Conservation (phyloP, 495 filamentous ascomycete genomes). For the Podospora pseudopauciseta region DNA sequence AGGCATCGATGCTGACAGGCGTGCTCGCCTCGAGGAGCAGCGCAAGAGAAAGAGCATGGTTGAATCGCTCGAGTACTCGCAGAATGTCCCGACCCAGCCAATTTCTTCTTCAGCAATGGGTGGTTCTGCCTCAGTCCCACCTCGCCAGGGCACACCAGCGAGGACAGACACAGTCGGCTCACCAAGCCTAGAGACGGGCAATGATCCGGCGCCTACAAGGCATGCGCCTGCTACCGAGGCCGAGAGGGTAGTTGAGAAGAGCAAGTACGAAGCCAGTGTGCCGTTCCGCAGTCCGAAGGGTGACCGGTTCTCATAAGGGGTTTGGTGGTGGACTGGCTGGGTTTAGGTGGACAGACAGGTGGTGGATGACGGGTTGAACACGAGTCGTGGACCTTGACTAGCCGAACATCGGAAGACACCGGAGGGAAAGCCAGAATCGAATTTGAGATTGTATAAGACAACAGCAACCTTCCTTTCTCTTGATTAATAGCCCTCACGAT, state of each 20-base stretch:
- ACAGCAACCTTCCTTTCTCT: neutral
- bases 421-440: neutral
- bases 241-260: slow-evolving; percentile 69
- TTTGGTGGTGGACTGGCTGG: neutral
- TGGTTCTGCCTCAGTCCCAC: slow-evolving; percentile 26
- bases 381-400: neutral
- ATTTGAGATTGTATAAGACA: slow-evolving; percentile 1
- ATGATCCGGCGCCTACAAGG: slow-evolving; percentile 81
- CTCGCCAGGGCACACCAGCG: slow-evolving; percentile 36
- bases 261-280: slow-evolving; percentile 75
- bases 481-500: too few relatives aligned
- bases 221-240: slow-evolving; percentile 73
- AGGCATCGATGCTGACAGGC: slow-evolving; percentile 85
- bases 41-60: slow-evolving; percentile 60
- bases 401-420: neutral
- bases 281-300: slow-evolving; percentile 74
- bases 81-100: slow-evolving; percentile 32
- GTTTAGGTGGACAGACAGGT: neutral
- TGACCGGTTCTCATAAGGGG: slow-evolving; percentile 65
- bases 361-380: neutral
- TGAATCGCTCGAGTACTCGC: slow-evolving; percentile 56
- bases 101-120: slow-evolving; percentile 40
- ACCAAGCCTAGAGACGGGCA: slow-evolving; percentile 73
- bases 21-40: slow-evolving; percentile 63
- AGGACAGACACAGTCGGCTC: slow-evolving; percentile 61